Base-by-base conservation (phyloP, 2,329 filamentous ascomycete species). In the Pochonia chlamydosporia region DNA sequence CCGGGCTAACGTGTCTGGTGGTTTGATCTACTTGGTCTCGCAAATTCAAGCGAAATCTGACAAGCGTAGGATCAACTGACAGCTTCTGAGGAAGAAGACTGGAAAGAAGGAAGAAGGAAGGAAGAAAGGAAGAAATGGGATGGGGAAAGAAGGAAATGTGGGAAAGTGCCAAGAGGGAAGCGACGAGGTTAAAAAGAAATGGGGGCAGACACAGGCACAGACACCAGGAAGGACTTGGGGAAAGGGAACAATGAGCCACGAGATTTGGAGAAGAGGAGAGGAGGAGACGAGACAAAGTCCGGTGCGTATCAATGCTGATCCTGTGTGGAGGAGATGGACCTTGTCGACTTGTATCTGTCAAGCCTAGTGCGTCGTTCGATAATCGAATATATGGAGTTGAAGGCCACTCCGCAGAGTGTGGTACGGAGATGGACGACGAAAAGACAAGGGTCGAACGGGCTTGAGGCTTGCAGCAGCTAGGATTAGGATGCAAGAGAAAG, bases 381-480 rank as follows among this genome's bases (percentile, higher is more conserved):
- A 21, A 20, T n/a, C n/a, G n/a, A n/a, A n/a, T n/a, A n/a, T n/a
- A n/a, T n/a, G n/a, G n/a, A n/a, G n/a, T n/a, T n/a, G n/a, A n/a
- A n/a, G n/a, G n/a, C n/a, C n/a, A n/a, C n/a, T n/a, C n/a, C n/a
- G n/a, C n/a, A n/a, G n/a, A n/a, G n/a, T n/a, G n/a, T n/a, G n/a
- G n/a, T n/a, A n/a, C n/a, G n/a, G n/a, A 37, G 30, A 45, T 26
- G 35, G 10, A 36, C 23, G 26, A 44, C 36, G 28, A 18, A 13
- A 23, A 40, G 37, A 28, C 30, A 23, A 44, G 41, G 40, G 35
- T 14, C 31, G 5, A 16, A 45, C 41, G 35, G 36, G 23, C 16
- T 37, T 40, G 41, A 33, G 42, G 42, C 42, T 30, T 30, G 36
- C 21, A 41, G 42, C 42, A 36, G 25, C 21, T 28, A 35, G 47